Percentiles rank a stretch among this genome's conserved stretches.
These are phyloP conservation scores for Phlyctochytrium arcticum DNA, from an alignment of 192 early-diverging fungal species.

Conservation along the genomic window DNA sequence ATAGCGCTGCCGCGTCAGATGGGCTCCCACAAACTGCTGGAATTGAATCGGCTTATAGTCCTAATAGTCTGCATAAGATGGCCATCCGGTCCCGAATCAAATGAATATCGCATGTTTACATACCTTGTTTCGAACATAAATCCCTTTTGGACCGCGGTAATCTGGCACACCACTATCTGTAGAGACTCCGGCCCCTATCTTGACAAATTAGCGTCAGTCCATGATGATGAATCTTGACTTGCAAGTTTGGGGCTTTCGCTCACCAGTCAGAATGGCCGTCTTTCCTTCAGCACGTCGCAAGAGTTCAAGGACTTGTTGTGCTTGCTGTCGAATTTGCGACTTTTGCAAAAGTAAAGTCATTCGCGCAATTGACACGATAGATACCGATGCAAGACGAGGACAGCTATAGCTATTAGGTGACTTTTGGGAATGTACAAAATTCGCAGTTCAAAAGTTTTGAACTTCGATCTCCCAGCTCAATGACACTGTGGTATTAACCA, in stretches of 20 bases:
- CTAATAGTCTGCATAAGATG: not conserved
- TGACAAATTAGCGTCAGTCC: too few species aligned
- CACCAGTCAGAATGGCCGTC: conserved; percentile 22
- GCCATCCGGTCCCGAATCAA: too few species aligned
- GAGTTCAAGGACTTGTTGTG: conserved; percentile 11
- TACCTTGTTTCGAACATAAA: conserved; percentile 36
- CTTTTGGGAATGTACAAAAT: too few species aligned
- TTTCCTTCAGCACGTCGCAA: conserved; percentile 10
- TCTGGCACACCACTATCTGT: conserved; percentile 66
- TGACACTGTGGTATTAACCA: too few species aligned
- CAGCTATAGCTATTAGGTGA: too few species aligned
- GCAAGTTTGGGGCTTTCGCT: not conserved
- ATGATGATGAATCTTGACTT: not conserved
- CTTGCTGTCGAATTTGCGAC: conserved; percentile 1
- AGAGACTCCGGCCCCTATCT: conserved; percentile 45
- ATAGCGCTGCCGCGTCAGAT: conserved; percentile 73
- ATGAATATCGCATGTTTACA: too few species aligned
- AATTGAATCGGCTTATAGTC: conserved; percentile 83
- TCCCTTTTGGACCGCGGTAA: conserved; percentile 69
- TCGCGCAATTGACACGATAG: too few species aligned
- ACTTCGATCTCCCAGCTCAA: too few species aligned
- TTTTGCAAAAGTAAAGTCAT: not conserved
- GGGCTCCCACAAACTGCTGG: conserved; percentile 59
- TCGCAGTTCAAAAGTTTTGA: too few species aligned
- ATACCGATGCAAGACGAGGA: too few species aligned